Percentiles rank a stretch among this genome's conserved stretches.
Conservation (phyloP, 306 rosid genomes). For the Carpinus fangiana region DNA sequence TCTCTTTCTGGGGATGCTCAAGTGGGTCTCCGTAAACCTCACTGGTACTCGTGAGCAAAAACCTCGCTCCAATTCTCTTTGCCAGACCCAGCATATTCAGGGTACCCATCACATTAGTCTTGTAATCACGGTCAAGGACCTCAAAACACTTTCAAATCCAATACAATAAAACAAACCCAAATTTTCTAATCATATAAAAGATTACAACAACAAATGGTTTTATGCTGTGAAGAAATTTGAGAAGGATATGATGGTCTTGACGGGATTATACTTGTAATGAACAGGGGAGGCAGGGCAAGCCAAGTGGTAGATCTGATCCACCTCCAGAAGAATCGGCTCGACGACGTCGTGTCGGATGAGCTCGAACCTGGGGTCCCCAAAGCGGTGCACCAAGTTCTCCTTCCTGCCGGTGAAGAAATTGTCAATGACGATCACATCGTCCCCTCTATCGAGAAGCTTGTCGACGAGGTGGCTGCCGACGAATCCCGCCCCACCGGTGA, state of each 20-base stretch:
- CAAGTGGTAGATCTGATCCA: slow-evolving; percentile 94
- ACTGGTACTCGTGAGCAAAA: slow-evolving; percentile 91
- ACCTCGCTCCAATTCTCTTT: slow-evolving; percentile 92
- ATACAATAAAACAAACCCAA: background rate
- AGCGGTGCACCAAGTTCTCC: slow-evolving; percentile 68
- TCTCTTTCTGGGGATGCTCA: slow-evolving; percentile 98
- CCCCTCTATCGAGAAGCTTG: slow-evolving; percentile 63
- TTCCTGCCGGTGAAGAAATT: slow-evolving; percentile 90
- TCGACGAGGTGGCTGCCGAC: slow-evolving; percentile 92
- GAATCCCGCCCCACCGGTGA: slow-evolving; percentile 90
- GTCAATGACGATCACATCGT: slow-evolving; percentile 82
- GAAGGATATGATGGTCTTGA: slow-evolving; percentile 93
- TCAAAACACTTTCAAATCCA: slow-evolving; percentile 5
- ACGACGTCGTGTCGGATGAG: slow-evolving; percentile 90
- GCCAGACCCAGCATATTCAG: slow-evolving; percentile 96
- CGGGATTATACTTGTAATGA: slow-evolving; percentile 87
- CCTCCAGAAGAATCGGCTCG: slow-evolving; percentile 86
- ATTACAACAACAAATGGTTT: background rate
- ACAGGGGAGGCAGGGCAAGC: slow-evolving; percentile 99
- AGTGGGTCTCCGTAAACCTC: slow-evolving; percentile 97
- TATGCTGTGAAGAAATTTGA: background rate
- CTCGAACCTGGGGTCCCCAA: slow-evolving; percentile 80
- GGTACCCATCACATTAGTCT: slow-evolving; percentile 99
- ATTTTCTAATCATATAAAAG: background rate
- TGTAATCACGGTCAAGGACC: slow-evolving; percentile 69